These are phyloP conservation scores for Amanita jacksonii DNA, from an alignment of 768 basidiomycete species.

Conservation along the genomic window DNA sequence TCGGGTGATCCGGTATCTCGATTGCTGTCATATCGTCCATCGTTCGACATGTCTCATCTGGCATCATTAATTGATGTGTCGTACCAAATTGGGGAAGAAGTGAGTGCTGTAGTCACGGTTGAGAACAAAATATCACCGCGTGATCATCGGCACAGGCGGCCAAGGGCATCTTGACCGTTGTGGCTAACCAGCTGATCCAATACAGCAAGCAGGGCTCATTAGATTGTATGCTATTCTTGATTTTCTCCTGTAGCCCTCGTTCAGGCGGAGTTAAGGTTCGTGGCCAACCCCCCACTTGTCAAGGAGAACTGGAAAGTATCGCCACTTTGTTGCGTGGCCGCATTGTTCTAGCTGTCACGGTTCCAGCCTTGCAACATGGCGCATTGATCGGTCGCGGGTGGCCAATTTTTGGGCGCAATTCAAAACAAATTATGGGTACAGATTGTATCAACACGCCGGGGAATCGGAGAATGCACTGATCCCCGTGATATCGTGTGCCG, in stretches of 20 bases:
- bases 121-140: constrained; percentile 86
- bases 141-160: constrained; percentile 89
- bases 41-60: no score
- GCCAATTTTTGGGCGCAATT: constrained; percentile 77
- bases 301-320: constrained; percentile 75
- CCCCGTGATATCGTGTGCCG: constrained; percentile 72
- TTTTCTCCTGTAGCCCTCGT: constrained; percentile 54
- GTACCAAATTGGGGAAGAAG: constrained; percentile 79
- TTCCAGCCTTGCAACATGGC: constrained; percentile 78
- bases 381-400: constrained; percentile 89
- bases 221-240: constrained; percentile 60
- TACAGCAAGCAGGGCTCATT: constrained; percentile 76
- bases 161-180: constrained; percentile 76
- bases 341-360: constrained; percentile 71
- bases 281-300: constrained; percentile 84
- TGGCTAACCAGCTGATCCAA: constrained; percentile 80
- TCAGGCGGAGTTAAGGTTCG: constrained; percentile 86
- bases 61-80: no score
- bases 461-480: constrained; percentile 71
- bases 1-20: no score
- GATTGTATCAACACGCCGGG: constrained; percentile 68
- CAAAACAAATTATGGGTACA: constrained; percentile 75
- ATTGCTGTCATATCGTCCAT: no score
- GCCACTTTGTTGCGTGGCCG: constrained; percentile 67
- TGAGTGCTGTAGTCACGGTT: constrained; percentile 51